phyloP scores from a whole-genome alignment of 768 basidiomycete genomes.

The Calocera cornea region DNA sequence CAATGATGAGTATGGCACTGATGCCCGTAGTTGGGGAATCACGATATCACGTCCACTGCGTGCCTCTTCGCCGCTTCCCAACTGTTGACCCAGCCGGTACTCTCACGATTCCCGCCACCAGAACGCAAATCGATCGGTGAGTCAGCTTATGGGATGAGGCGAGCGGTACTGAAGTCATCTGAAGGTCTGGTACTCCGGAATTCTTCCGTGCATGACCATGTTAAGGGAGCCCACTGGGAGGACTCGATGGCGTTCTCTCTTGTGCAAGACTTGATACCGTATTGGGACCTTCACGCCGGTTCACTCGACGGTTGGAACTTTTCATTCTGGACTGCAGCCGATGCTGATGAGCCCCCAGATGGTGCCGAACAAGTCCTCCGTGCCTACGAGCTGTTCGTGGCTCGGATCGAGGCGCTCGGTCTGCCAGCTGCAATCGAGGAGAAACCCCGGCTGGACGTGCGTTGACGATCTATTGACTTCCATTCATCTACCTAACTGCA shows the following conservation, averaged over 20 bases:
- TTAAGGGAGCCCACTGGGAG: slow-evolving; percentile 54
- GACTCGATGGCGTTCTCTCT: slow-evolving; percentile 62
- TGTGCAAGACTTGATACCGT: slow-evolving; percentile 49
- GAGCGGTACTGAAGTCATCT: not conserved
- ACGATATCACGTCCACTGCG: slow-evolving; percentile 17
- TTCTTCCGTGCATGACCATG: slow-evolving; percentile 47
- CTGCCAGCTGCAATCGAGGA: slow-evolving; percentile 50
- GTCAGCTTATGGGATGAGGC: slow-evolving; percentile 13
- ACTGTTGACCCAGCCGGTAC: not conserved
- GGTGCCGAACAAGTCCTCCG: slow-evolving; percentile 38
- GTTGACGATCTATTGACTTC: slow-evolving; percentile 20
- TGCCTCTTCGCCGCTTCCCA: slow-evolving; percentile 16
- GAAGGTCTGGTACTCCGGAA: slow-evolving; percentile 58
- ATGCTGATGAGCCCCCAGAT: slow-evolving; percentile 25
- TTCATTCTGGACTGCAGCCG: slow-evolving; percentile 12
- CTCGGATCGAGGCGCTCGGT: slow-evolving; percentile 45
- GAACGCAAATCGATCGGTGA: slow-evolving; percentile 49
- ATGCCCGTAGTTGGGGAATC: slow-evolving; percentile 19
- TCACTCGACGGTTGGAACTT: slow-evolving; percentile 8
- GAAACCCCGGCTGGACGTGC: slow-evolving; percentile 64
- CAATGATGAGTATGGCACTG: not conserved
- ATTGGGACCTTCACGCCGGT: slow-evolving; percentile 34
- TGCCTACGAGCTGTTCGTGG: slow-evolving; percentile 52
- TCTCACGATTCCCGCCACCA: slow-evolving; percentile 19
- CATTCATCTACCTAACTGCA: not conserved